A percentile compares a stretch with the other conserved stretches of the same genome.
These are phyloP conservation scores for Conticribra weissflogii DNA, from an alignment of 108 stramenopile species.

Conservation along the genomic window DNA sequence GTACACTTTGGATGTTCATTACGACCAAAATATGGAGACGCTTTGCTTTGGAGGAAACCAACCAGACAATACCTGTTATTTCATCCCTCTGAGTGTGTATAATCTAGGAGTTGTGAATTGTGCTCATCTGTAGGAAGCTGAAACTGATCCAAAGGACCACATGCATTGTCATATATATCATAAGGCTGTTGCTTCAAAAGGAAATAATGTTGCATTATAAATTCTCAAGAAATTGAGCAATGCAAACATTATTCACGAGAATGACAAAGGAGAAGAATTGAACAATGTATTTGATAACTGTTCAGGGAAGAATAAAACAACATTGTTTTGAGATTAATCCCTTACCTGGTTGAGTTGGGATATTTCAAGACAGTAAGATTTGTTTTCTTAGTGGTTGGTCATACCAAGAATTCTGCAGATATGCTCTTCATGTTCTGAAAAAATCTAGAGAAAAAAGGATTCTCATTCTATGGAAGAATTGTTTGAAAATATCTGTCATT, in stretches of 20 bases:
- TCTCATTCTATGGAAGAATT: no score
- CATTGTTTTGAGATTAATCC: conserved; percentile 34
- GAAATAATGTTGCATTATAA: conserved; percentile 19
- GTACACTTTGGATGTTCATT: neutral
- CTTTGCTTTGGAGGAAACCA: no score
- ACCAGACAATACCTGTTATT: neutral
- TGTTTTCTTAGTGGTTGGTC: no score
- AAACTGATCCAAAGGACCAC: no score
- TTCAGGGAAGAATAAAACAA: conserved; percentile 34
- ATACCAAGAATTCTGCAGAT: no score
- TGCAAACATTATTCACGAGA: neutral
- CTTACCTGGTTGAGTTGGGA: no score
- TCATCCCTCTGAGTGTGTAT: neutral
- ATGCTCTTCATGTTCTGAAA: no score
- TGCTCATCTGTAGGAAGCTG: conserved; percentile 2
- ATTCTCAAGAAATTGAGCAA: conserved; percentile 9
- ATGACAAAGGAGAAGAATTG: conserved; percentile 5
- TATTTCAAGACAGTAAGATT: no score
- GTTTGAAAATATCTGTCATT: no score
- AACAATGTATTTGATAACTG: conserved; percentile 24
- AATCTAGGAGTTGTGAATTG: no score
- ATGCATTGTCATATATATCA: no score
- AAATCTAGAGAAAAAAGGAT: no score
- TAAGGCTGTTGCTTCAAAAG: conserved; percentile 26
- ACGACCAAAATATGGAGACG: neutral